Percentiles rank a stretch among this genome's conserved stretches.
Evolutionary conservation across 257 asterid species (phyloP).

Genomic region (Solanum appendiculatum): DNA sequence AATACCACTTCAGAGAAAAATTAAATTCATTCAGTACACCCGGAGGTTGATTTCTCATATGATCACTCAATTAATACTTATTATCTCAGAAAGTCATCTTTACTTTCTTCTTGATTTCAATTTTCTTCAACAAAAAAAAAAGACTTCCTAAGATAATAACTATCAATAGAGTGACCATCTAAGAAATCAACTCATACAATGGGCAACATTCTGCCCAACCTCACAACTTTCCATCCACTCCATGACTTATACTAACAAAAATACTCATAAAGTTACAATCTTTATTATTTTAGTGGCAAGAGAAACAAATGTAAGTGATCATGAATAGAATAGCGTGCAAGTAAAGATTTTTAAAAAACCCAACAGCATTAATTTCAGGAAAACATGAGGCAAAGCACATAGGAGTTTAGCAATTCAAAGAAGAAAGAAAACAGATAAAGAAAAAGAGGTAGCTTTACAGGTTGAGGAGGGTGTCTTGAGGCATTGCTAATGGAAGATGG

Average conservation of each 20-base stretch:
- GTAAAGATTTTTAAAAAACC: neutral
- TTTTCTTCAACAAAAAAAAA: neutral
- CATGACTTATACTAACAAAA: neutral
- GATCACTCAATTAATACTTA: neutral
- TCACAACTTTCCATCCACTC: neutral
- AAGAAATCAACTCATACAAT: neutral
- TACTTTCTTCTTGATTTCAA: neutral
- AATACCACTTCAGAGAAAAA: neutral
- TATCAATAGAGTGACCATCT: neutral
- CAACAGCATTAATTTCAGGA: neutral
- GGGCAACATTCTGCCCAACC: neutral
- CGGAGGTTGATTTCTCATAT: neutral
- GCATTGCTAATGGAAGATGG: conserved; percentile 15
- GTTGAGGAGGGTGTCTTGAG: conserved; percentile 19
- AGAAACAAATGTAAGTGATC: neutral
- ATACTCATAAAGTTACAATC: neutral
- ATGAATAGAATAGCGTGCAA: neutral
- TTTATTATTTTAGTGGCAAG: neutral
- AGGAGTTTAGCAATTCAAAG: neutral
- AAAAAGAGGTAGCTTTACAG: conserved; percentile 19
- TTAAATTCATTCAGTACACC: neutral
- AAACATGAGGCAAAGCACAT: neutral
- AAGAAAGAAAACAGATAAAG: neutral
- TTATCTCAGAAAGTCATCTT: neutral
- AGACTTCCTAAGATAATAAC: neutral